Evolutionary conservation across 257 asterid genomes (phyloP).

Genomic region (Jacaranda copaia): DNA sequence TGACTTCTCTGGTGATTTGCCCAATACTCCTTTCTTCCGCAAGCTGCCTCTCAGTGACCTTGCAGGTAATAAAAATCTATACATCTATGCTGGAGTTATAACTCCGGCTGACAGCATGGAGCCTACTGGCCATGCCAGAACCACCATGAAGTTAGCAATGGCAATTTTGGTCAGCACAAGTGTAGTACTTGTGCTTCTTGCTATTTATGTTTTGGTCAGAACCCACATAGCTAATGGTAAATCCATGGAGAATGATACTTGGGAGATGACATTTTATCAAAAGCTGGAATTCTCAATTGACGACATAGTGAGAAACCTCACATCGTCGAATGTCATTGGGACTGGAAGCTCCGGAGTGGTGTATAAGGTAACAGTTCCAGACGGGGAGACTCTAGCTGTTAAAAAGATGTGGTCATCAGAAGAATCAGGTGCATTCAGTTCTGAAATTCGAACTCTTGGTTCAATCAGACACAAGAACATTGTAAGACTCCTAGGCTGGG

Average conservation of each 20-base stretch:
- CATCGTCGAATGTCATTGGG: slow-evolving; percentile 88
- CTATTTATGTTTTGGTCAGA: slow-evolving; percentile 61
- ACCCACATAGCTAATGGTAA: slow-evolving; percentile 52
- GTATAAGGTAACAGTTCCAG: slow-evolving; percentile 69
- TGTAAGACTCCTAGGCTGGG: slow-evolving; percentile 91
- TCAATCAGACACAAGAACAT: slow-evolving; percentile 94
- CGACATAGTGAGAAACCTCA: slow-evolving; percentile 70
- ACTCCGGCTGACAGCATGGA: slow-evolving; percentile 59
- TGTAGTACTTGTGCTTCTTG: slow-evolving; percentile 73
- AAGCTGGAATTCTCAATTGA: slow-evolving; percentile 79
- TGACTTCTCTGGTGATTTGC: slow-evolving; percentile 79
- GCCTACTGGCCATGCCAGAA: slow-evolving; percentile 47
- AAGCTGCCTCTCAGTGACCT: slow-evolving; percentile 74
- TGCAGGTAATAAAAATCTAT: slow-evolving; percentile 70
- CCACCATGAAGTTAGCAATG: slow-evolving; percentile 85
- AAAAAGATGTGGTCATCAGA: slow-evolving; percentile 97
- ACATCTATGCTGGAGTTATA: slow-evolving; percentile 60
- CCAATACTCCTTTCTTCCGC: slow-evolving; percentile 78
- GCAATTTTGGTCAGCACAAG: slow-evolving; percentile 83
- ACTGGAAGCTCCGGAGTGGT: slow-evolving; percentile 99
- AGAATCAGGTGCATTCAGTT: slow-evolving; percentile 74
- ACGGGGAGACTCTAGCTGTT: slow-evolving; percentile 77
- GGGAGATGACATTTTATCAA: slow-evolving; percentile 93
- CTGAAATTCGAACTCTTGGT: slow-evolving; percentile 83
- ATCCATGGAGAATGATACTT: slow-evolving; percentile 53